A percentile compares a stretch with the other conserved stretches of the same genome.
These are phyloP conservation scores for Malus hybrid DNA, from an alignment of 331 rosid species.

Conservation along the genomic window DNA sequence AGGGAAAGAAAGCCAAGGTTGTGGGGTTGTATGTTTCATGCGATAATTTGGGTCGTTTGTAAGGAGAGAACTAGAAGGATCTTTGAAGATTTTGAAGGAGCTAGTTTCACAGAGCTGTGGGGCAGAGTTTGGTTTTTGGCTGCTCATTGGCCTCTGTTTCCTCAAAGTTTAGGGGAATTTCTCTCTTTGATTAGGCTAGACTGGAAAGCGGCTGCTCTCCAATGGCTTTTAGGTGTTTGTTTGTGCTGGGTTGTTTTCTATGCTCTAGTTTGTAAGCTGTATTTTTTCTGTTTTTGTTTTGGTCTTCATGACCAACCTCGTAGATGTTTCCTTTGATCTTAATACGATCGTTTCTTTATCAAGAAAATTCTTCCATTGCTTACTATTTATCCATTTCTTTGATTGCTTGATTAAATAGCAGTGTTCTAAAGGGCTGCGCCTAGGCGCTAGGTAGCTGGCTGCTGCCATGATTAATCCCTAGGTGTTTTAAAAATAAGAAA, in stretches of 20 bases:
- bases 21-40: background rate
- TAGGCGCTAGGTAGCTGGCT: no score
- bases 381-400: background rate
- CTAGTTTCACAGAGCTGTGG: background rate
- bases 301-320: background rate
- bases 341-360: background rate
- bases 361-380: background rate
- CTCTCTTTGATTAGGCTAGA: background rate
- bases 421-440: no score
- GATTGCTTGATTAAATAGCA: background rate
- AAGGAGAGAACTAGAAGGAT: background rate
- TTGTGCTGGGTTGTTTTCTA: background rate
- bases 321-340: background rate
- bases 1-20: background rate
- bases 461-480: no score
- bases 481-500: no score
- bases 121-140: background rate
- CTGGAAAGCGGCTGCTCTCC: background rate
- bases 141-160: background rate
- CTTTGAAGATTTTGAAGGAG: background rate
- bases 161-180: background rate
- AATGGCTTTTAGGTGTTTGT: background rate
- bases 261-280: background rate
- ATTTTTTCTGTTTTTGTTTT: background rate
- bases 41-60: background rate